Base-by-base conservation (phyloP, 176 grass and related monocot species). In the Chloris gayana region DNA sequence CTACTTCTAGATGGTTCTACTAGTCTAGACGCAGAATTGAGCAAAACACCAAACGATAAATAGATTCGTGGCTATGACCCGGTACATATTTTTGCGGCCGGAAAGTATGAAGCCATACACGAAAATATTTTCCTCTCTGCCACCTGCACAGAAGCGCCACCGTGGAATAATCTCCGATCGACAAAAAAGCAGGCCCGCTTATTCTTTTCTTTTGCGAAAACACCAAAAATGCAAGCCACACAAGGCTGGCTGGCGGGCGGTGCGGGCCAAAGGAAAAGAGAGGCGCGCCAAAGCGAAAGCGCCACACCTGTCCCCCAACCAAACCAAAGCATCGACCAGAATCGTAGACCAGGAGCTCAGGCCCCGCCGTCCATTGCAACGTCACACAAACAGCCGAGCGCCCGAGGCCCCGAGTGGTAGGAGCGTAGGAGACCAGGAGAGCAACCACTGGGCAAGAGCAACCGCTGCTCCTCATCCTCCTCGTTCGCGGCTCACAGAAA, bases 381-480 rank as follows among this genome's bases (percentile, higher is more conserved):
- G 62, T 79, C 76, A 79, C 76, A 38, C 3, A 78, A 35, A 31
- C 76, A 15, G 76, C 62, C 63, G 76, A 78, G 38, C 74, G n/a
- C n/a, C n/a, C n/a, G n/a, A n/a, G n/a, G n/a, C n/a, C n/a, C 62
- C 63, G 76, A 78, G 38, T 57, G 6, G 34, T 7, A 41, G 24
- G 30, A 15, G 42, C 12, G 14, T 14, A 2, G 67, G 67, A 70
- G 68, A 27, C 6, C 46, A 37, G 53, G 22, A 25, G 22, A 1
- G 56, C 34, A 42, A 42, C 37, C 4, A 47, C 58, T 11, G 59
- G 24, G 57, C 24, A 46, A 67, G 67, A 57, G 24, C 38, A 78
- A 49, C 29, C 38, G 47, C 54, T 64, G 14, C 46, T 60, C 64
- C 82, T 85, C 87, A 71, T 89, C 82, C 83, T 84, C 86, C 51